Percentiles rank a stretch among this genome's conserved stretches.
These are phyloP conservation scores for Cocos nucifera DNA, from an alignment of 176 grass and related monocot genomes.

Conservation along the genomic window DNA sequence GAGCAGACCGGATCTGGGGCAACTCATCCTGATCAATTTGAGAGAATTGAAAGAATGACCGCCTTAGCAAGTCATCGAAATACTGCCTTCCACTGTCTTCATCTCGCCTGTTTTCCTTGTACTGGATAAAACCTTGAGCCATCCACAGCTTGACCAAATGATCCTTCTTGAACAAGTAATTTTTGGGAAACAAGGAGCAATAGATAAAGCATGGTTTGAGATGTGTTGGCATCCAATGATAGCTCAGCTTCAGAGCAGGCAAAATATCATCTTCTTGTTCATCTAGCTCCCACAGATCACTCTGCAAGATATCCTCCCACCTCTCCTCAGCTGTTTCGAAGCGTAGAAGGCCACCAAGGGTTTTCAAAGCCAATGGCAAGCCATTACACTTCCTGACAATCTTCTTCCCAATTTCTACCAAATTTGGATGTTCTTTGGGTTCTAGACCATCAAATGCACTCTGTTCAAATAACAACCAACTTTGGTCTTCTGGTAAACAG, in stretches of 20 bases:
- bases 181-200: neutral
- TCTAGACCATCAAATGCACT: neutral
- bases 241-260: constrained; percentile 1
- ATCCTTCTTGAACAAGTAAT: neutral
- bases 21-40: no score
- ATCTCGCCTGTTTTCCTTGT: no score
- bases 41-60: neutral
- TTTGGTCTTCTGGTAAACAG: neutral
- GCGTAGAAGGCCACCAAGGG: neutral
- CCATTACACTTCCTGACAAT: constrained; percentile 2
- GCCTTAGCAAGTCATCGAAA: neutral
- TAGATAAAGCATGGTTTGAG: neutral
- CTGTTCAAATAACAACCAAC: neutral
- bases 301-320: neutral
- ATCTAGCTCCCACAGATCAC: neutral
- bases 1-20: no score
- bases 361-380: neutral
- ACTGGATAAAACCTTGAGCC: neutral
- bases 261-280: neutral
- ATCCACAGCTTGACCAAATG: neutral
- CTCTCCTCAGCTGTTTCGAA: neutral
- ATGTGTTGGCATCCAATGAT: neutral
- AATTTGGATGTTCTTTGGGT: neutral
- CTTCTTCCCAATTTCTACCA: neutral
- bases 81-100: neutral